Conservation (phyloP, 768 basidiomycete species). For the Lentinula edodes region DNA sequence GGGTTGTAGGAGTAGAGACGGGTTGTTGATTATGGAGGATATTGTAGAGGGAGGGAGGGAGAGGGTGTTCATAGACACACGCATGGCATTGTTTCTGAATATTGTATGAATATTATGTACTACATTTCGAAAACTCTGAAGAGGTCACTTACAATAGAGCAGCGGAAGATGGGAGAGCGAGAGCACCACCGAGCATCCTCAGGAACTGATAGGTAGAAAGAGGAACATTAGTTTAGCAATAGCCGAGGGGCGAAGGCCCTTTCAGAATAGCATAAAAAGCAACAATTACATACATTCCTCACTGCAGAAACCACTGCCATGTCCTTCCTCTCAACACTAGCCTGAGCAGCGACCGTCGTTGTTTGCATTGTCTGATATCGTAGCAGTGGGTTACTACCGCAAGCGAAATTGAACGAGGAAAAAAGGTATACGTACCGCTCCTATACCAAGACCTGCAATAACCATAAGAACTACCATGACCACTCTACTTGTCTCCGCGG, state of each 20-base stretch:
- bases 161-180: conserved; percentile 57
- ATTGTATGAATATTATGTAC: not conserved
- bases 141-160: conserved; percentile 42
- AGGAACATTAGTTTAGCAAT: not conserved
- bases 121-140: no score
- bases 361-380: conserved; percentile 45
- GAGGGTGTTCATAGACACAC: conserved; percentile 31
- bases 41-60: conserved; percentile 32
- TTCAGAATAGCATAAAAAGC: conserved; percentile 15
- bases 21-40: conserved; percentile 44
- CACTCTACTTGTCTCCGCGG: conserved; percentile 37
- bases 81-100: conserved; percentile 43
- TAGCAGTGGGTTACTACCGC: no score
- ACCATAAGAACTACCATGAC: conserved; percentile 57
- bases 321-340: conserved; percentile 61
- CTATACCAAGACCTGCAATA: conserved; percentile 54
- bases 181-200: conserved; percentile 62
- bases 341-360: conserved; percentile 68
- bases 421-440: conserved; percentile 29
- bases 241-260: not conserved
- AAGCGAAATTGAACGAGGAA: no score
- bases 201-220: conserved; percentile 49
- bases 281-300: not conserved
- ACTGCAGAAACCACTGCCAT: conserved; percentile 65
- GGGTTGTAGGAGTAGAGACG: conserved; percentile 31